phyloP scores from a whole-genome alignment of 1,284 basidiomycete genomes.

The Serendipita sp. region DNA sequence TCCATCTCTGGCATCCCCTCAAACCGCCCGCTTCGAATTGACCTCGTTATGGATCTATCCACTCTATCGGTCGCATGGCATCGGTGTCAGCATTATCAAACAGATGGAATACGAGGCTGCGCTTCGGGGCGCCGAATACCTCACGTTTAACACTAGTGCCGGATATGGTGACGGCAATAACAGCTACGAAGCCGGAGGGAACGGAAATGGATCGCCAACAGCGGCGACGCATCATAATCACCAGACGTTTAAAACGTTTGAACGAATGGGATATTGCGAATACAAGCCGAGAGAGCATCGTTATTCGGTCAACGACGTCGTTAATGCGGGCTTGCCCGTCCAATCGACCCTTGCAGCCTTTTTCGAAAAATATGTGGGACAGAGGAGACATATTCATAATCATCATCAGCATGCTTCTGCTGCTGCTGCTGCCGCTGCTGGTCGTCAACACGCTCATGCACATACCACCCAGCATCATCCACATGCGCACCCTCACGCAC shows the following conservation, averaged over 20 bases:
- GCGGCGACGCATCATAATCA: not conserved
- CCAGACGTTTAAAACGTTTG: not conserved
- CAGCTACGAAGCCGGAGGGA: no score
- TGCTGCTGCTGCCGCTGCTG: not conserved
- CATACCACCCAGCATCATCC: no score
- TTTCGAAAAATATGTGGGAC: slow-evolving; percentile 3
- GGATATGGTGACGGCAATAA: no score
- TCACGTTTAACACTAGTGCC: slow-evolving; percentile 3
- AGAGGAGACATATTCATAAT: not conserved
- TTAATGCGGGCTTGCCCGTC: slow-evolving; percentile 5
- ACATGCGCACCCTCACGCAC: no score
- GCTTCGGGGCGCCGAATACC: not conserved
- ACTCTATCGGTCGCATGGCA: not conserved
- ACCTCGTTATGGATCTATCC: slow-evolving; percentile 5
- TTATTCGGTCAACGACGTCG: not conserved
- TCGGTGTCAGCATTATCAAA: not conserved
- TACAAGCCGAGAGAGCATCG: slow-evolving; percentile 3
- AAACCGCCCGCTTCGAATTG: not conserved
- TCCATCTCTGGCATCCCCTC: not conserved
- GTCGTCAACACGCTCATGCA: not conserved
- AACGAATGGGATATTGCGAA: slow-evolving; percentile 3
- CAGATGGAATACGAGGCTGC: not conserved
- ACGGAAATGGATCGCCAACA: not conserved
- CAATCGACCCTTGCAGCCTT: not conserved
- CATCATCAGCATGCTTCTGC: not conserved